Evolutionary conservation across 2,329 filamentous ascomycete species (phyloP).

Genomic region (Lecanosticta acicola): DNA sequence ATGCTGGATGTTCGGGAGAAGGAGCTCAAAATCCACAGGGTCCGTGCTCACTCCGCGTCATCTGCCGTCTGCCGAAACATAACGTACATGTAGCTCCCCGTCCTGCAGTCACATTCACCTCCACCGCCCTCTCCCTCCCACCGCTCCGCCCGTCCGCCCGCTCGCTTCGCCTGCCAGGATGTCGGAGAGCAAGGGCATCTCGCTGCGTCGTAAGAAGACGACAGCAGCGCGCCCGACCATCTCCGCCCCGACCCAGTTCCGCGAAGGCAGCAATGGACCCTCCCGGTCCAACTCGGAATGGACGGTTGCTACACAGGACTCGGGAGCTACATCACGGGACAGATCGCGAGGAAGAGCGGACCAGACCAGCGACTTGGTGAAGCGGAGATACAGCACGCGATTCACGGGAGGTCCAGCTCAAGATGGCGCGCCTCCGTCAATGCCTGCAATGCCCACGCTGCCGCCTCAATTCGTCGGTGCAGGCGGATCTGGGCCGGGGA

Average conservation of each 20-base stretch:
- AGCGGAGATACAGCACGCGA: slow-evolving; percentile 86
- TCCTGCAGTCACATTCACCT: background rate
- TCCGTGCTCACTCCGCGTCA: slow-evolving; percentile 1
- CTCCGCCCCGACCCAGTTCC: slow-evolving; percentile 49
- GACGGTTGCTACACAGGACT: slow-evolving; percentile 16
- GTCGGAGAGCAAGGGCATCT: slow-evolving; percentile 53
- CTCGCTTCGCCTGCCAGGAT: slow-evolving; percentile 12
- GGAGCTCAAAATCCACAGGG: no score
- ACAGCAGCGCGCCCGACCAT: slow-evolving; percentile 51
- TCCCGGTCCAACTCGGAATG: slow-evolving; percentile 21
- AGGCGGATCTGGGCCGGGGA: slow-evolving; percentile 1
- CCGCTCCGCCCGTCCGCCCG: background rate
- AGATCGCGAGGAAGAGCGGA: slow-evolving; percentile 41
- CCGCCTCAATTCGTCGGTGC: slow-evolving; percentile 50
- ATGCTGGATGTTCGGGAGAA: no score
- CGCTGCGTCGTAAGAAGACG: slow-evolving; percentile 57
- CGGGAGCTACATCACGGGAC: slow-evolving; percentile 32
- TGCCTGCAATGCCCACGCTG: slow-evolving; percentile 57
- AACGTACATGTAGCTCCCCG: background rate
- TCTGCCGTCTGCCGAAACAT: background rate
- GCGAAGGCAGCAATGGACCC: slow-evolving; percentile 10
- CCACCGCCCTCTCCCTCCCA: background rate
- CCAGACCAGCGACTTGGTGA: slow-evolving; percentile 75
- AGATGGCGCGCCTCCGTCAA: slow-evolving; percentile 59
- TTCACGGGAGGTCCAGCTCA: slow-evolving; percentile 62